Conservation (phyloP, 192 early-diverging fungal species). For the Spinellus fusiger region DNA sequence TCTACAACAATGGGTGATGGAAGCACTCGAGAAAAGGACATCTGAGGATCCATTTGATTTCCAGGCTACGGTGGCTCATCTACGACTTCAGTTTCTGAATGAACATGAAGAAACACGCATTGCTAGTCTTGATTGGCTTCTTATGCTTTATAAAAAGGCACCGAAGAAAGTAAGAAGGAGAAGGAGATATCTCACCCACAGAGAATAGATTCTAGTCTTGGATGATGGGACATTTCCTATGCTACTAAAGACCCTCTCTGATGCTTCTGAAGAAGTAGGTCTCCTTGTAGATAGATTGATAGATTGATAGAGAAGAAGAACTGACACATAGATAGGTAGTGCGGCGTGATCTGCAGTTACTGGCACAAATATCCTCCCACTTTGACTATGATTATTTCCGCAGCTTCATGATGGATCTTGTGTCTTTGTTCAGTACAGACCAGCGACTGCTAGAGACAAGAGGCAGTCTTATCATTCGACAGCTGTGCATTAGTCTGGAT, state of each 20-base stretch:
- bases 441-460: constrained; percentile 81
- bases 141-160: constrained; percentile 94
- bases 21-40: constrained; percentile 38
- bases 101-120: constrained; percentile 91
- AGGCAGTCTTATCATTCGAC: constrained; percentile 88
- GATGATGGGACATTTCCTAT: constrained; percentile 86
- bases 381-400: constrained; percentile 84
- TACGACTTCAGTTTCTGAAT: constrained; percentile 76
- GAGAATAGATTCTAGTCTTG: constrained; percentile 66
- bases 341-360: constrained; percentile 82
- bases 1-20: constrained; percentile 71
- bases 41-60: constrained; percentile 75
- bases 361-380: constrained; percentile 89
- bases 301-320: background rate
- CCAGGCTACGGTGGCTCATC: constrained; percentile 67
- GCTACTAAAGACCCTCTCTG: constrained; percentile 86
- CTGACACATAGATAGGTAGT: constrained; percentile 59
- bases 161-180: constrained; percentile 55
- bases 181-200: background rate
- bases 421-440: constrained; percentile 88
- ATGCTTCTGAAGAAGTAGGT: constrained; percentile 83
- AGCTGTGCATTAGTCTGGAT: constrained; percentile 84
- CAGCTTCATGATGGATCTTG: constrained; percentile 84
- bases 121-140: constrained; percentile 90
- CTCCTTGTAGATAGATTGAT: background rate